Conservation (phyloP, 495 filamentous ascomycete species). For the Penicilliopsis zonata region DNA sequence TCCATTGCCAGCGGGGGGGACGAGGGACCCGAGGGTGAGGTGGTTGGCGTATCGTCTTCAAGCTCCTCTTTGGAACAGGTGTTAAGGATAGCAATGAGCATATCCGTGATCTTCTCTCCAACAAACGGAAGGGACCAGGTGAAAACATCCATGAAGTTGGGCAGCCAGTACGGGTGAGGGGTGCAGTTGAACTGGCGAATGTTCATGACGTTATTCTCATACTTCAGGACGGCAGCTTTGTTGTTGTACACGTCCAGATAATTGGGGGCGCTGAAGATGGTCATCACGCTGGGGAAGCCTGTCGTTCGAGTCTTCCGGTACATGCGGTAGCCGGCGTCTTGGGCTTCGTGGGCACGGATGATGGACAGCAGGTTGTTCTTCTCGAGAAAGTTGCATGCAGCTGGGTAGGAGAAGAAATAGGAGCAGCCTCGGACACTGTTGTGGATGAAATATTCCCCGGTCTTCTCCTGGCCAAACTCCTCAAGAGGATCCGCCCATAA, state of each 20-base stretch:
- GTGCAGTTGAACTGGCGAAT: conserved; percentile 99
- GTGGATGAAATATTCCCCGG: conserved; percentile 90
- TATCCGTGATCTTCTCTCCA: conserved; percentile 98
- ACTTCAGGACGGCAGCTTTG: conserved; percentile 96
- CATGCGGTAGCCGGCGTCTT: conserved; percentile 98
- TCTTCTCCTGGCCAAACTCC: conserved; percentile 98
- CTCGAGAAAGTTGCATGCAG: conserved; percentile 95
- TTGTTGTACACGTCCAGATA: conserved; percentile 99
- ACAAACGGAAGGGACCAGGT: conserved; percentile 99
- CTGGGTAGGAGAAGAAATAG: conserved; percentile 97
- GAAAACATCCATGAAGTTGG: conserved; percentile 99
- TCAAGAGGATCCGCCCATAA: conserved; percentile 98
- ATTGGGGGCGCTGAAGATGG: conserved; percentile 97
- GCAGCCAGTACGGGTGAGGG: conserved; percentile 96
- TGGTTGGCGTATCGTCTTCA: conserved; percentile 62
- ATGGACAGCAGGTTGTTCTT: conserved; percentile 98
- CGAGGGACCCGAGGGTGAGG: conserved; percentile 48
- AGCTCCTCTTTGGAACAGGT: conserved; percentile 97
- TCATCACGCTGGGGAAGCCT: conserved; percentile 98
- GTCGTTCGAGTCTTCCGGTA: conserved; percentile 97
- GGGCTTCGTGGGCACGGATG: conserved; percentile 97
- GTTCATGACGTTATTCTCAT: conserved; percentile 99
- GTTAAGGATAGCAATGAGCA: conserved; percentile 97
- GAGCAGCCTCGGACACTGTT: conserved; percentile 98
- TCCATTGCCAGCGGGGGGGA: conserved; percentile 64